These are phyloP conservation scores for Amanita phalloides DNA, from an alignment of 768 basidiomycete species.

Conservation along the genomic window DNA sequence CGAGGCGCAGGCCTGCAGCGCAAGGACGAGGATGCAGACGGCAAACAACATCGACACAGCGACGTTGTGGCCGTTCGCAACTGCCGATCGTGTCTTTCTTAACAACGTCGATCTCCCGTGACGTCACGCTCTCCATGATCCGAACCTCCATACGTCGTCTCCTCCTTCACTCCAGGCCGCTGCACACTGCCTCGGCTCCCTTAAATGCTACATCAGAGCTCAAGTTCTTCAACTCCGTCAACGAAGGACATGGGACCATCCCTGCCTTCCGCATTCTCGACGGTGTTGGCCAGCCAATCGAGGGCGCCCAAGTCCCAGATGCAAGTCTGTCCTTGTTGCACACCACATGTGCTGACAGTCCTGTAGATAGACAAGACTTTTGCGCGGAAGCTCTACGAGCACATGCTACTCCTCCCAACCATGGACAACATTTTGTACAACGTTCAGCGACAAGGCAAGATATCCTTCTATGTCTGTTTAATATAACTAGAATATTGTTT, in stretches of 20 bases:
- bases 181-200: slow-evolving; percentile 22
- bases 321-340: slow-evolving; percentile 25
- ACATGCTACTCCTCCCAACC: slow-evolving; percentile 72
- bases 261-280: slow-evolving; percentile 85
- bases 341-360: neutral
- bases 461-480: slow-evolving; percentile 72
- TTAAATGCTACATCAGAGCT: slow-evolving; percentile 54
- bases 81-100: no score
- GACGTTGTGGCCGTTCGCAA: slow-evolving; percentile 10
- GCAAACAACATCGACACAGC: slow-evolving; percentile 13
- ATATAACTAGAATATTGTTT: neutral
- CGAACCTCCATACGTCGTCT: slow-evolving; percentile 15
- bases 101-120: slow-evolving; percentile 1
- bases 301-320: slow-evolving; percentile 68
- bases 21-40: slow-evolving; percentile 17
- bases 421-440: slow-evolving; percentile 87
- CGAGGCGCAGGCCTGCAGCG: slow-evolving; percentile 16
- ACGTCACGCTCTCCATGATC: slow-evolving; percentile 19
- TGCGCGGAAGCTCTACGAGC: slow-evolving; percentile 65
- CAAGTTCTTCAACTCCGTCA: slow-evolving; percentile 74
- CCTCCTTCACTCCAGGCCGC: slow-evolving; percentile 3
- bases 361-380: slow-evolving; percentile 55
- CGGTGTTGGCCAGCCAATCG: slow-evolving; percentile 60
- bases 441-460: slow-evolving; percentile 89
- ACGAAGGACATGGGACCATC: slow-evolving; percentile 48